phyloP scores from a whole-genome alignment of 169 alveolate genomes.

The Plasmodium vinckei region DNA sequence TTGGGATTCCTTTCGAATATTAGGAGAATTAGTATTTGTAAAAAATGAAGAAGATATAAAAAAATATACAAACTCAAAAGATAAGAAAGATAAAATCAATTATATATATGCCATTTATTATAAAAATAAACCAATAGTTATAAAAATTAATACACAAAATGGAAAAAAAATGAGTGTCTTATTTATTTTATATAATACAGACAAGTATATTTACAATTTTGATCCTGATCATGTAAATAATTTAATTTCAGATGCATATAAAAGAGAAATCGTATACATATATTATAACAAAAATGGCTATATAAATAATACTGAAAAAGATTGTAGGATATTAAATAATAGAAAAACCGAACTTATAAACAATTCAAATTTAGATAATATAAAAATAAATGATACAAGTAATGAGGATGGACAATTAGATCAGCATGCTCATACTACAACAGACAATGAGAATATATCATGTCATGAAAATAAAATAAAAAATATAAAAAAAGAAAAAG shows the following conservation, averaged over 20 bases:
- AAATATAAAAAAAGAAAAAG: background rate
- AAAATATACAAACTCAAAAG: background rate
- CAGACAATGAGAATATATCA: too few species aligned
- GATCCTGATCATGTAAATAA: slow-evolving; percentile 37
- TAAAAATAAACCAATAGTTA: slow-evolving; percentile 36
- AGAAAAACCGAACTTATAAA: background rate
- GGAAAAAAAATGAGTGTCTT: slow-evolving; percentile 3
- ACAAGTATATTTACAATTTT: slow-evolving; percentile 33
- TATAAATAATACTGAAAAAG: background rate
- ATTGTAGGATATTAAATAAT: background rate
- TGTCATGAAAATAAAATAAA: background rate
- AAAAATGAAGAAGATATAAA: background rate
- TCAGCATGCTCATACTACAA: background rate
- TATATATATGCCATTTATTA: slow-evolving; percentile 27
- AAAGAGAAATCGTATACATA: background rate
- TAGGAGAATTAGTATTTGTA: slow-evolving; percentile 36
- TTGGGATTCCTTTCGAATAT: slow-evolving; percentile 14
- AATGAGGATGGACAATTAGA: background rate
- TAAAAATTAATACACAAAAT: slow-evolving; percentile 5
- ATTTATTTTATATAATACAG: slow-evolving; percentile 41
- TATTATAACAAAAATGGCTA: background rate
- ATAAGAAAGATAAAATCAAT: background rate
- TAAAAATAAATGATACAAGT: background rate
- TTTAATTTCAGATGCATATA: slow-evolving; percentile 33
- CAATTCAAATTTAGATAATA: background rate